phyloP scores from a whole-genome alignment of 2,329 filamentous ascomycete genomes.

The Penicillium crustosum region DNA sequence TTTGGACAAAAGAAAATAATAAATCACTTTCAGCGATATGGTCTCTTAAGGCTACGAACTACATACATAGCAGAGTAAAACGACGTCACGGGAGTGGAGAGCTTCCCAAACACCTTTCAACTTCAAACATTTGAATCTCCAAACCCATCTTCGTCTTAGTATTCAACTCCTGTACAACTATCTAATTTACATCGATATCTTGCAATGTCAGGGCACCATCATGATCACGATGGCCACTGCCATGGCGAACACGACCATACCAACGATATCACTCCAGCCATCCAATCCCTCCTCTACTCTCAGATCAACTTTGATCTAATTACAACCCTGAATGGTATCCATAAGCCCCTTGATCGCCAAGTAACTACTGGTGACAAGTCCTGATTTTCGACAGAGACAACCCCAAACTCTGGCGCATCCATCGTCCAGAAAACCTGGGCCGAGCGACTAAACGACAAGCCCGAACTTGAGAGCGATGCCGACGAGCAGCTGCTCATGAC shows the following conservation, averaged over 20 bases:
- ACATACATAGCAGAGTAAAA: neutral
- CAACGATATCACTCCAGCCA: constrained; percentile 86
- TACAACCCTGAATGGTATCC: constrained; percentile 71
- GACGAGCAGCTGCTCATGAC: constrained; percentile 95
- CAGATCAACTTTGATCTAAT: constrained; percentile 89
- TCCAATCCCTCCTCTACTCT: constrained; percentile 87
- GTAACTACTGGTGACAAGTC: neutral
- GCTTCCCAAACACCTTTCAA: constrained; percentile 9
- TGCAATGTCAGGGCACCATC: constrained; percentile 39
- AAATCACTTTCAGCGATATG: neutral
- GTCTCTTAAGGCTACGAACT: neutral
- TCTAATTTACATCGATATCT: neutral
- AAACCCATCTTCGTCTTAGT: neutral
- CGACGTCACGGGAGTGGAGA: constrained; percentile 25
- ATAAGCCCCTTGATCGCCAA: too few species aligned
- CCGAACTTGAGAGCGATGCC: constrained; percentile 79
- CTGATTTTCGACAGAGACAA: constrained; percentile 50
- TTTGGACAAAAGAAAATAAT: neutral
- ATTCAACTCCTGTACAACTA: neutral
- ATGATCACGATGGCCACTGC: constrained; percentile 44
- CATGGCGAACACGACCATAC: constrained; percentile 74
- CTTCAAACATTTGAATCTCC: neutral
- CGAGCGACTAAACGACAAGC: constrained; percentile 68
- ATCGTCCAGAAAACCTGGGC: constrained; percentile 90
- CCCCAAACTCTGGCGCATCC: constrained; percentile 65